These are phyloP conservation scores for Talaromyces verruculosus DNA, from an alignment of 2,329 filamentous ascomycete species.

Conservation along the genomic window DNA sequence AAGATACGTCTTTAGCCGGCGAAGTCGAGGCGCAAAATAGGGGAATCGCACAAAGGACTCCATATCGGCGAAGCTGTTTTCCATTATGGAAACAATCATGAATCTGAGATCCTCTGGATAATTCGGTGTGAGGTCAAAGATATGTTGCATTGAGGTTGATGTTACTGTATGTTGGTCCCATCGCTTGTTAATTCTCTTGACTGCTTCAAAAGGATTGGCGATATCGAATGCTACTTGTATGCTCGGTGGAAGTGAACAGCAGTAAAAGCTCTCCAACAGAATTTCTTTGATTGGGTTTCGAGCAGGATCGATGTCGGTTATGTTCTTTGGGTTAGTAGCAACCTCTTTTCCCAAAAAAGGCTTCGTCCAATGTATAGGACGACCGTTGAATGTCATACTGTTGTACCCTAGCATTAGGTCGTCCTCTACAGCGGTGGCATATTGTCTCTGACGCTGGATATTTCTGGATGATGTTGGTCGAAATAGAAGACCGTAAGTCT, in stretches of 20 bases:
- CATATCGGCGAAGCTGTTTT: slow-evolving; percentile 9
- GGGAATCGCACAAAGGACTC: slow-evolving; percentile 13
- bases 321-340: neutral
- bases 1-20: slow-evolving; percentile 14
- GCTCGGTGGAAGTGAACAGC: neutral
- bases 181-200: slow-evolving; percentile 7
- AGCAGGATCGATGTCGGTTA: neutral
- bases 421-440: neutral
- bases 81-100: slow-evolving; percentile 13
- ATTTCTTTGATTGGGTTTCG: slow-evolving; percentile 9
- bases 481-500: slow-evolving; percentile 16
- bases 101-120: slow-evolving; percentile 18
- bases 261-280: slow-evolving; percentile 17
- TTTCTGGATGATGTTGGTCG: slow-evolving; percentile 7
- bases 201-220: neutral
- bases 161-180: slow-evolving; percentile 9
- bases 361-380: neutral
- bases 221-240: slow-evolving; percentile 14
- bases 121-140: slow-evolving; percentile 7
- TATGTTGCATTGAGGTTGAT: slow-evolving; percentile 11
- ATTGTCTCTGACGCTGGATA: neutral
- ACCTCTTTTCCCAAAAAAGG: neutral
- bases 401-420: neutral
- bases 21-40: slow-evolving; percentile 18
- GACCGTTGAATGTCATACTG: neutral